phyloP scores from a whole-genome alignment of 2,329 filamentous ascomycete species.

The Neofusicoccum kwambonambiense region DNA sequence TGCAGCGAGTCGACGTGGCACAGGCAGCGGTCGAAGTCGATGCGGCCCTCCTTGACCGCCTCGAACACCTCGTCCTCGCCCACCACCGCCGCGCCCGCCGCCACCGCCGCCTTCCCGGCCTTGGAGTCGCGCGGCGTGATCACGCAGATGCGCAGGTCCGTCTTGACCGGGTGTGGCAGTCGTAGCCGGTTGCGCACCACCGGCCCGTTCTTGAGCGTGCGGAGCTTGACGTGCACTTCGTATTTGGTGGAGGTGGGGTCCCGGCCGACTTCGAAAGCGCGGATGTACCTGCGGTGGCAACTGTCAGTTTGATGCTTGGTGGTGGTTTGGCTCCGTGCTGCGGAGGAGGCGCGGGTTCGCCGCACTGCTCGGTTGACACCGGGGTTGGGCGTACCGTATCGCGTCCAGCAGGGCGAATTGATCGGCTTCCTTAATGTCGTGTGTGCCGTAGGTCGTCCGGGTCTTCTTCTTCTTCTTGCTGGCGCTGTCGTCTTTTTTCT shows the following conservation, averaged over 20 bases:
- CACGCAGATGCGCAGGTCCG: conserved; percentile 84
- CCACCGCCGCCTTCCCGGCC: conserved; percentile 69
- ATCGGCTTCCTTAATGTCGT: conserved; percentile 63
- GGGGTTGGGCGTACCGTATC: conserved; percentile 66
- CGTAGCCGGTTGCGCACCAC: conserved; percentile 84
- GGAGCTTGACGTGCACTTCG: conserved; percentile 80
- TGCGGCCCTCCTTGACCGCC: conserved; percentile 69
- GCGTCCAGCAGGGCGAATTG: conserved; percentile 87
- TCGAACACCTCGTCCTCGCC: conserved; percentile 87
- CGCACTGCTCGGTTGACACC: not conserved
- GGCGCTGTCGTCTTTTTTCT: conserved; percentile 40
- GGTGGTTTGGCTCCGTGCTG: not conserved
- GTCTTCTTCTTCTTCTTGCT: conserved; percentile 62
- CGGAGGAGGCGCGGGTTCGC: not conserved
- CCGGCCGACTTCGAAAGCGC: conserved; percentile 86
- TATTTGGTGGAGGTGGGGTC: conserved; percentile 76
- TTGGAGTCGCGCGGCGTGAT: conserved; percentile 81
- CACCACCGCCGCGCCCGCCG: conserved; percentile 76
- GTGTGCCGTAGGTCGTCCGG: conserved; percentile 63
- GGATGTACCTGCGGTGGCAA: conserved; percentile 67
- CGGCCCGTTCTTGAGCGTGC: conserved; percentile 80
- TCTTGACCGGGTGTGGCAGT: conserved; percentile 86
- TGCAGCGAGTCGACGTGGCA: conserved; percentile 77
- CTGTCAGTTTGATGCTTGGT: conserved; percentile 11
- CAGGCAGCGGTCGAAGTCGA: conserved; percentile 86